Conservation (phyloP, 83 land plant genomes). For the Diphasiastrum complanatum region DNA sequence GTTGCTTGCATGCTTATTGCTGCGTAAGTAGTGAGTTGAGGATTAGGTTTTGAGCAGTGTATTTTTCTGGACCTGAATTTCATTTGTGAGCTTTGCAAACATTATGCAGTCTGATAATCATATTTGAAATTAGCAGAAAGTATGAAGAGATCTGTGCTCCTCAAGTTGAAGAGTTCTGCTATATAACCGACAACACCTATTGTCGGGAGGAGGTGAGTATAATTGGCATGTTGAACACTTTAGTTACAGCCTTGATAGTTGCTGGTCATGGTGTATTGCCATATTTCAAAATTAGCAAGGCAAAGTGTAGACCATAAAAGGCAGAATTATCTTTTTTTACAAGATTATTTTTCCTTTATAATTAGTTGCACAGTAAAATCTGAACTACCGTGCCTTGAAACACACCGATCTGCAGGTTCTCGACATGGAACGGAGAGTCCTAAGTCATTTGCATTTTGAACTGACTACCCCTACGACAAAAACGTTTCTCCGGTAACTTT, state of each 20-base stretch:
- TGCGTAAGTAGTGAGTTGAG: constrained; percentile 39
- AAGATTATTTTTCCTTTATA: not conserved
- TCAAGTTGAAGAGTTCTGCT: constrained; percentile 96
- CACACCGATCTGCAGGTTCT: constrained; percentile 45
- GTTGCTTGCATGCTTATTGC: constrained; percentile 96
- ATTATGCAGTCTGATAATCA: not conserved
- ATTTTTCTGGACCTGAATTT: too few species aligned
- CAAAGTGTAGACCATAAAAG: not conserved
- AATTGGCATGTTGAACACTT: not conserved
- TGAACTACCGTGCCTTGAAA: too few species aligned
- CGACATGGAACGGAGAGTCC: constrained; percentile 78
- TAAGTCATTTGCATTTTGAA: constrained; percentile 80
- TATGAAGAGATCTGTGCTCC: constrained; percentile 98
- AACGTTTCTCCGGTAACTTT: constrained; percentile 62
- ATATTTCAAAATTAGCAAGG: too few species aligned
- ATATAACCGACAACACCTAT: constrained; percentile 91
- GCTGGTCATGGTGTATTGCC: not conserved
- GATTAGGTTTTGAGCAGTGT: not conserved
- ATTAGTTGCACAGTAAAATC: not conserved
- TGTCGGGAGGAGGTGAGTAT: constrained; percentile 69
- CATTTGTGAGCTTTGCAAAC: too few species aligned
- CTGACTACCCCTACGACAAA: constrained; percentile 80
- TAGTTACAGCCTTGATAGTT: not conserved
- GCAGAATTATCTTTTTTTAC: not conserved
- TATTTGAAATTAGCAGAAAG: constrained; percentile 41